Evolutionary conservation across 2,329 filamentous ascomycete species (phyloP).

Genomic region (Didymella sp.): DNA sequence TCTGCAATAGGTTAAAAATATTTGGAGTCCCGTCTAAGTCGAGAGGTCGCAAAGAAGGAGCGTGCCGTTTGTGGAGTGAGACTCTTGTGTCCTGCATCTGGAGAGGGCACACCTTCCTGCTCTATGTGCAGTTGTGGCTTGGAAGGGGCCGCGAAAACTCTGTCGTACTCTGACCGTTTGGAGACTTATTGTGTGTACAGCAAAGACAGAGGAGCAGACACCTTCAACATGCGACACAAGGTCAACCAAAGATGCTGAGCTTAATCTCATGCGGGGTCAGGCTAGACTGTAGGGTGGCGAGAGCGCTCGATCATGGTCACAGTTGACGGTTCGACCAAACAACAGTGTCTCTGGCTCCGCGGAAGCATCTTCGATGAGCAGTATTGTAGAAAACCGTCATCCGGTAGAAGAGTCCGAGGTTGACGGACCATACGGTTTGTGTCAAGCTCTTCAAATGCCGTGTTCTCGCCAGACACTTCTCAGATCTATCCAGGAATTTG

Average conservation of each 20-base stretch:
- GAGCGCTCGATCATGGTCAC: not conserved
- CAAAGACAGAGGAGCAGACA: too few relatives aligned
- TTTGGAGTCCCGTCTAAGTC: not conserved
- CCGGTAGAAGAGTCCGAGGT: not conserved
- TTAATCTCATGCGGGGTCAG: not conserved
- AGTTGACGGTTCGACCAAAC: not conserved
- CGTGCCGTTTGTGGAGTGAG: not conserved
- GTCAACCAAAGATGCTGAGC: not conserved
- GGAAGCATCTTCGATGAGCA: not conserved
- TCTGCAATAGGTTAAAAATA: not conserved
- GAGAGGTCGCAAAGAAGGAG: not conserved
- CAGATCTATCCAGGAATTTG: slow-evolving; percentile 18
- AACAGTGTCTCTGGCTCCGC: not conserved
- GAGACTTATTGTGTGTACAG: not conserved
- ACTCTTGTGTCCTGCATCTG: not conserved
- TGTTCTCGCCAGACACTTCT: slow-evolving; percentile 10
- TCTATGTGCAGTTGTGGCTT: not conserved
- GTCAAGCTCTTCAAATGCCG: not conserved
- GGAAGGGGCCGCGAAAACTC: not conserved
- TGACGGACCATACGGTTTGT: not conserved
- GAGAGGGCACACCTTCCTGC: not conserved
- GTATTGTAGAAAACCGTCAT: not conserved
- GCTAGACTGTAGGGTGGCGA: not conserved
- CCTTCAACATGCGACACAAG: not conserved
- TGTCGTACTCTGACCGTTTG: not conserved